Percentiles rank a stretch among this genome's conserved stretches.
These are phyloP conservation scores for Tetrastigma voinierianum DNA, from an alignment of 164 flowering plant species.

Conservation along the genomic window DNA sequence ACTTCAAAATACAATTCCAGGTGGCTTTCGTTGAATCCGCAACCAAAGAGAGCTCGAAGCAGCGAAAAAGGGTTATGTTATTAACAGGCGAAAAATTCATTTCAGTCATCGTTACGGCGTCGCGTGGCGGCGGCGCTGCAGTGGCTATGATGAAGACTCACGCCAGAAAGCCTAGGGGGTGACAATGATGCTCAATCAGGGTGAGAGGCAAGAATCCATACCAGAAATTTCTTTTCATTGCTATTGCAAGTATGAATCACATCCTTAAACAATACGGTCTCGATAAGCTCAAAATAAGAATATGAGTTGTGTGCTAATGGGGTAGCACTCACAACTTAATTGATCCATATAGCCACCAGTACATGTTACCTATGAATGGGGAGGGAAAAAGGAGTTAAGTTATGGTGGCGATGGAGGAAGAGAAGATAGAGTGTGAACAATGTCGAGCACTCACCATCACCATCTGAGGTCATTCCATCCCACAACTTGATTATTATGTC, in stretches of 20 bases:
- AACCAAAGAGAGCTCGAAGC: background rate
- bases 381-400: constrained; percentile 1
- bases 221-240: constrained; percentile 11
- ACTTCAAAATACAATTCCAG: too few relatives aligned
- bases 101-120: too few relatives aligned
- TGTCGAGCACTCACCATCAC: constrained; percentile 3
- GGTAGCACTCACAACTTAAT: constrained; percentile 26
- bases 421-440: background rate
- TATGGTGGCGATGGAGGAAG: background rate
- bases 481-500: constrained; percentile 2
- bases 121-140: too few relatives aligned
- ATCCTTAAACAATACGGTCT: background rate
- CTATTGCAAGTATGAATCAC: background rate
- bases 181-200: too few relatives aligned
- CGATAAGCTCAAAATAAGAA: background rate
- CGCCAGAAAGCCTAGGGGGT: too few relatives aligned
- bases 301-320: background rate
- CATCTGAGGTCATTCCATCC: constrained; percentile 6
- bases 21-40: background rate
- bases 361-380: background rate
- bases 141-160: too few relatives aligned
- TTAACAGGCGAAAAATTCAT: too few relatives aligned
- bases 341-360: background rate
- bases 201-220: background rate
- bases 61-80: background rate